Conservation (phyloP, 345 rosid genomes). For the Boechera stricta region DNA sequence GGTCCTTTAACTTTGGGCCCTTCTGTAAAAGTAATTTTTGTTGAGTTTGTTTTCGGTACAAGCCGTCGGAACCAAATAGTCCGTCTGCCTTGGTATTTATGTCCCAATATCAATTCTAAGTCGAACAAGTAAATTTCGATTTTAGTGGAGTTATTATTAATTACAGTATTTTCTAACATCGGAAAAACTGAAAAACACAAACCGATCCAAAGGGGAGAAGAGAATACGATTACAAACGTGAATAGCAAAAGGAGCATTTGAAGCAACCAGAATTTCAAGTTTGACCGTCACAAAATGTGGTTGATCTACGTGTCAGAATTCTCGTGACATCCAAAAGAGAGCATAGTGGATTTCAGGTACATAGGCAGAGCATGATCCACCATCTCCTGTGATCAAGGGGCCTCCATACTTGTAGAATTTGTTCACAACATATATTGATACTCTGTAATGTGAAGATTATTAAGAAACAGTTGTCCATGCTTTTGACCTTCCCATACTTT, state of each 20-base stretch:
- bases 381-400: slow-evolving; percentile 6
- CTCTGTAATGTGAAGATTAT: neutral
- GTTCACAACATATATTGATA: neutral
- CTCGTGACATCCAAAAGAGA: neutral
- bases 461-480: slow-evolving; percentile 5
- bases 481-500: slow-evolving; percentile 8
- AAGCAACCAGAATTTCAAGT: neutral
- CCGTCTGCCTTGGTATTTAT: too few species aligned
- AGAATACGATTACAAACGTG: neutral
- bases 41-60: neutral
- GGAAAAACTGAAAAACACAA: too few species aligned
- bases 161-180: too few species aligned
- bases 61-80: too few species aligned
- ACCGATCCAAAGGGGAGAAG: too few species aligned
- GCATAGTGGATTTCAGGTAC: neutral
- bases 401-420: slow-evolving; percentile 9
- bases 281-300: neutral
- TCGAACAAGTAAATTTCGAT: too few species aligned
- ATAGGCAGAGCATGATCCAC: neutral
- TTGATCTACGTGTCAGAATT: neutral
- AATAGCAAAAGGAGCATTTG: neutral
- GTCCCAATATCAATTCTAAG: too few species aligned
- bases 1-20: slow-evolving; percentile 16
- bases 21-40: too few species aligned
- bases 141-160: too few species aligned